phyloP scores from a whole-genome alignment of 768 basidiomycete species.

The Rhodocollybia butyracea region DNA sequence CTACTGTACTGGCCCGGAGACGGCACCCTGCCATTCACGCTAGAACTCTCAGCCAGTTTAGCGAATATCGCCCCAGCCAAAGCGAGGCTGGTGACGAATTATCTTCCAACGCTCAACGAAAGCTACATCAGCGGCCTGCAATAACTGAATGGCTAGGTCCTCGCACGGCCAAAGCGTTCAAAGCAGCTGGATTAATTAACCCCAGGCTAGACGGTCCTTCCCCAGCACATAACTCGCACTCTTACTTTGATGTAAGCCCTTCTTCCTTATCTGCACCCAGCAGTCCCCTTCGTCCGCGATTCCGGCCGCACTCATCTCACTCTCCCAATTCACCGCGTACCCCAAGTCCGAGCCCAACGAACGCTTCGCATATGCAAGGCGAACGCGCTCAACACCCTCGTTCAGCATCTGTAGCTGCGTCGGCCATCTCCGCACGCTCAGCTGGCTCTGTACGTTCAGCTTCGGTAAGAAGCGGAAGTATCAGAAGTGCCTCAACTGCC shows the following conservation, averaged over 20 bases:
- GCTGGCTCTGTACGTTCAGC: not conserved
- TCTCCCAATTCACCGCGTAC: not conserved
- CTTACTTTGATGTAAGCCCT: not conserved
- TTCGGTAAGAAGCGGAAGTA: not conserved
- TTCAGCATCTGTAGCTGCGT: not conserved
- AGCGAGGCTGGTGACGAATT: not conserved
- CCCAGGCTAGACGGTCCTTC: not conserved
- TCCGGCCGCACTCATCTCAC: too few relatives aligned
- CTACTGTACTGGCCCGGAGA: not conserved
- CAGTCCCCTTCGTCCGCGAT: not conserved
- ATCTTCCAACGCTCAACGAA: not conserved
- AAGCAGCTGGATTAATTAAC: slow-evolving; percentile 62
- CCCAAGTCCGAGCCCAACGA: not conserved
- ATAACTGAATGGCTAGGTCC: slow-evolving; percentile 28
- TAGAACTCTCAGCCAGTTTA: not conserved
- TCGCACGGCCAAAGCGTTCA: slow-evolving; percentile 68
- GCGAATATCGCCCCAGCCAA: not conserved
- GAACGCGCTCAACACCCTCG: not conserved
- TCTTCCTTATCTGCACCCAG: not conserved
- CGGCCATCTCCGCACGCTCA: not conserved
- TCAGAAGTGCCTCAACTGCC: not conserved
- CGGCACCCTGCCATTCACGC: not conserved
- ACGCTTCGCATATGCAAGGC: not conserved
- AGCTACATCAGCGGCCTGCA: not conserved
- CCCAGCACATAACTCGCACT: not conserved